Base-by-base conservation (phyloP, 768 basidiomycete genomes). In the Russula abietina region DNA sequence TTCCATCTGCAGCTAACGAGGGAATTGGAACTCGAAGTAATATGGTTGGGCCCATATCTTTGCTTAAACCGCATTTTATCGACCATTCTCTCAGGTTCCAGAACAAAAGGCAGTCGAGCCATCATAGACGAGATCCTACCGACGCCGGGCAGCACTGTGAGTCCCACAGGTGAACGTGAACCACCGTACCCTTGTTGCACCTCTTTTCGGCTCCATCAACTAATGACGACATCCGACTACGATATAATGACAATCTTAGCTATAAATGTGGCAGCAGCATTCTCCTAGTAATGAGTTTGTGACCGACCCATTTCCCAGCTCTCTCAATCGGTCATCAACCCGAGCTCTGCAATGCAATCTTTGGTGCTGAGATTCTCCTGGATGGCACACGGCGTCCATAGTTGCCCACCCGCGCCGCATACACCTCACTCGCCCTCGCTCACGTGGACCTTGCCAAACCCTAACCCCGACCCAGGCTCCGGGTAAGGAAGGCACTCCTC, bases 381-480 rank as follows among this genome's bases (percentile, higher is more conserved):
- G 4, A 30, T 4, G 4, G 3, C 30, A 3, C 30, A 65, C 28
- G 6, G 30, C 30, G 30, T 30, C 30, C 30, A 30, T 30, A 66
- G 72, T 88, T 57, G 78, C 89, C 59, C 76, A 75, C 9, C 73
- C 80, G 0, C 77, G 80, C 12, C 72, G 88, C n/a, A 73, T 91
- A 49, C 89, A 91, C 71, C 73, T 91, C 60, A 91, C 89, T 0
- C 74, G 91, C 2, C 88, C n/a, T n/a, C n/a, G n/a, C n/a, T n/a
- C n/a, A n/a, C n/a, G n/a, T n/a, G n/a, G n/a, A n/a, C 80, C 0
- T 82, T 7, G 5, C 38, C 8, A 17, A 3, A 56, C 46, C 14
- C 32, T 22, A 17, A 30, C 17, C 30, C 30, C 6, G 8, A 30
- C 5, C 3, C 3, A 10, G 6, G 19, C 26, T 30, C 4, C 33